A percentile compares a stretch with the other conserved stretches of the same genome.
These are phyloP conservation scores for Yarrowia keelungensis DNA, from an alignment of 805 yeast genomes.

Conservation along the genomic window DNA sequence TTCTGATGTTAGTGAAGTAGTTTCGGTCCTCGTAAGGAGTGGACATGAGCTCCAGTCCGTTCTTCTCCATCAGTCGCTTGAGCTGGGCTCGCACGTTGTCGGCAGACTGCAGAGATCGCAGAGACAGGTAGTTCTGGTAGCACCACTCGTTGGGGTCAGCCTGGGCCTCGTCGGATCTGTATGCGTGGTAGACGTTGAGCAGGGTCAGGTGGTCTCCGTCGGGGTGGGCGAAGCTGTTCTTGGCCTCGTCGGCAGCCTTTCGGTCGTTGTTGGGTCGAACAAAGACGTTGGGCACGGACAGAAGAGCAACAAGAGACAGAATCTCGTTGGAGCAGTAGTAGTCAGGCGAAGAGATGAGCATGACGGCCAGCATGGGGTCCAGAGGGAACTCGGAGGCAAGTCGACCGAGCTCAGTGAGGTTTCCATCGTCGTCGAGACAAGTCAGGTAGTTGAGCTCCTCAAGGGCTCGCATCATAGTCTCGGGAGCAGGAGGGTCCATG, in stretches of 20 bases:
- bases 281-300: conserved; percentile 93
- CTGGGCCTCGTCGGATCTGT: conserved; percentile 74
- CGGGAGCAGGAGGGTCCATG: conserved; percentile 99
- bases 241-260: conserved; percentile 90
- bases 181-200: conserved; percentile 86
- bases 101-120: conserved; percentile 85
- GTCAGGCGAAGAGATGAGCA: conserved; percentile 86
- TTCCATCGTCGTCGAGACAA: conserved; percentile 92
- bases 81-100: conserved; percentile 85
- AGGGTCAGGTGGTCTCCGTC: conserved; percentile 95
- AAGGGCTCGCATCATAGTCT: conserved; percentile 98
- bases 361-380: conserved; percentile 94
- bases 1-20: conserved; percentile 80
- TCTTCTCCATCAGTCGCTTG: conserved; percentile 78
- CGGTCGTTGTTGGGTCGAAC: conserved; percentile 89
- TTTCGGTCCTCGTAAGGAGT: conserved; percentile 68
- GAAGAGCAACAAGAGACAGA: conserved; percentile 83
- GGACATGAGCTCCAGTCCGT: conserved; percentile 74
- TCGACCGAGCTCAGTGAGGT: conserved; percentile 86
- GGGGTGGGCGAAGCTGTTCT: conserved; percentile 85
- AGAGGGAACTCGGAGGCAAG: conserved; percentile 91
- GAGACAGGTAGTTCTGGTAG: conserved; percentile 83
- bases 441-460: conserved; percentile 91
- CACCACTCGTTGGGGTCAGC: conserved; percentile 78
- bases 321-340: conserved; percentile 89